These are phyloP conservation scores for Dictyostelium firmibasis DNA, from an alignment of 78 protist genomes.

Conservation along the genomic window DNA sequence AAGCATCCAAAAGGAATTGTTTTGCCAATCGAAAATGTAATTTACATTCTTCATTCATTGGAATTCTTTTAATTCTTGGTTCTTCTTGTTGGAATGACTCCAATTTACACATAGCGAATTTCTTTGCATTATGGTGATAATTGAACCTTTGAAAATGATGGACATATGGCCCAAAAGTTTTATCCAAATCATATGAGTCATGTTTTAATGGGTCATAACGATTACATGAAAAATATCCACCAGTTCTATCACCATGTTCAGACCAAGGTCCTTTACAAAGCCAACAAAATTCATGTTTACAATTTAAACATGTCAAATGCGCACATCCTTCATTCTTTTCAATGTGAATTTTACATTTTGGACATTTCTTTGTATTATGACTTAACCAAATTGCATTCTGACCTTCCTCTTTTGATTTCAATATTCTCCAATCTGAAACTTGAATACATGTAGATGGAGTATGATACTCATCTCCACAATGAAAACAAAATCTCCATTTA, in stretches of 20 bases:
- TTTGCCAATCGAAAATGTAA: neutral
- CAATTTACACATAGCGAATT: constrained; percentile 2
- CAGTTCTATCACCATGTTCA: constrained; percentile 76
- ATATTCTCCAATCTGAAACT: constrained; percentile 39
- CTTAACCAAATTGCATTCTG: constrained; percentile 28
- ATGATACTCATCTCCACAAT: constrained; percentile 57
- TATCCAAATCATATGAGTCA: constrained; percentile 28
- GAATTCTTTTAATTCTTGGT: neutral
- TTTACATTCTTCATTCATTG: neutral
- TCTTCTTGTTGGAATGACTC: neutral
- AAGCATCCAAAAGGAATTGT: constrained; percentile 7
- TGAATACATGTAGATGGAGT: constrained; percentile 12
- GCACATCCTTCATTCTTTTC: constrained; percentile 79
- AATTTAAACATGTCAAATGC: constrained; percentile 65
- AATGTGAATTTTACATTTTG: constrained; percentile 55
- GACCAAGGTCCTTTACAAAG: constrained; percentile 77
- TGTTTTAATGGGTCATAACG: constrained; percentile 61
- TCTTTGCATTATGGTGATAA: constrained; percentile 57
- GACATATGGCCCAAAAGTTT: constrained; percentile 37
- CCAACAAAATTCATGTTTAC: constrained; percentile 81
- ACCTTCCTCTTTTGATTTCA: constrained; percentile 53
- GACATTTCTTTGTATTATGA: constrained; percentile 61
- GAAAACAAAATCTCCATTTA: constrained; percentile 56
- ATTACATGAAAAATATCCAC: constrained; percentile 82
- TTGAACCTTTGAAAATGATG: constrained; percentile 40